Base-by-base conservation (phyloP, 257 asterid genomes). In the Fraxinus quadrangulata region DNA sequence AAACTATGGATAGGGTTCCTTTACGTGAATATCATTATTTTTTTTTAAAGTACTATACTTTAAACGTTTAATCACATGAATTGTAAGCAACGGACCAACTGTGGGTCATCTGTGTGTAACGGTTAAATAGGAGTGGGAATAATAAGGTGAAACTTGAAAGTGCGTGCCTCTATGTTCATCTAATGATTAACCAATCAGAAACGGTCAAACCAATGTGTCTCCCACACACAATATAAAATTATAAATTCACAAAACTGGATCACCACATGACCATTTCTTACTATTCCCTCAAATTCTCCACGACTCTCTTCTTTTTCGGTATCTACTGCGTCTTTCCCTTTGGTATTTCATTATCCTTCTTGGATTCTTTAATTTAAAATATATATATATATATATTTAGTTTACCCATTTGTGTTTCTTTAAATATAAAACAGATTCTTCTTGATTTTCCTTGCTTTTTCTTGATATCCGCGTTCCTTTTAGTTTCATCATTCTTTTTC, bases 181-280 rank as follows among this genome's bases (percentile, higher is more conserved):
- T 36, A 17, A 30, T 73, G 30, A 74, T 74, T 36, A 34, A n/a
- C 78, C 61, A 59, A 61, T 51, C 49, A 16, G 69, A 74, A 34
- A 6, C 11, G 3, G 78, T 74, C 78, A 74, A 74, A 54, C 24
- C 5, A 0, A 47, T 47, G 13, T 21, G 67, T 61, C 67, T 51
- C 47, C 23, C 71, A 14, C 75, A 26, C 10, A 37, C 21, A 2
- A 77, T 79, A 36, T 69, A 66, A 30, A 56, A 26, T 26, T 26
- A 26, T 26, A 26, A 26, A 21, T 26, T 72, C 81, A 39, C 79
- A 73, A 45, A 30, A 69, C 26, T 85, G 87, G 87, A 87, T 84
- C 88, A 80, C 88, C 90, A 76, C 90, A 82, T 28, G 81, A 83
- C 79, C 63, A 28, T 63, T 71, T 81, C 89, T 70, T 39, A 54